Base-by-base conservation (phyloP, 2,329 filamentous ascomycete genomes). In the Blumeria hordei region DNA sequence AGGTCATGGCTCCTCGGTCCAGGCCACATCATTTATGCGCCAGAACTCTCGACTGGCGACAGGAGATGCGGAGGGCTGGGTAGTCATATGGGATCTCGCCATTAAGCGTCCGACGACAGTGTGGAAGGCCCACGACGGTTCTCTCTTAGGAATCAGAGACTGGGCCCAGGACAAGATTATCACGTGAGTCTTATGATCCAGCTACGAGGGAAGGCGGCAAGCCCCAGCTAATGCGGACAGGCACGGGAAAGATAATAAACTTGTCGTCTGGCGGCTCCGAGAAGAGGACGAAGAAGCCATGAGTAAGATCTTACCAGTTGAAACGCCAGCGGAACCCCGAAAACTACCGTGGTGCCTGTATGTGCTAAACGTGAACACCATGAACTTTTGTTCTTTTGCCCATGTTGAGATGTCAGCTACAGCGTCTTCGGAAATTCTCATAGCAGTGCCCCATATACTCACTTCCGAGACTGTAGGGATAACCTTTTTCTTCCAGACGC, bases 321-420 rank as follows among this genome's bases (percentile, higher is more conserved):
- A 93, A 58, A 68, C 70, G 50, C 70, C 65, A 1, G 67, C 66
- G 33, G 68, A 67, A 49, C 67, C 66, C 53, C 74, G 70, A 59
- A 76, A 74, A 16, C 74, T 81, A 62, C 92, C 92, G 34, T 94
- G 86, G 87, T 70, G 95, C n/a, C 67, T 94, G 21, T 78, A 94
- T 67, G 76, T 85, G 3, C 70, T 98, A 5, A 74, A 84, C 5
- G 87, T 96, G 45, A 95, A 95, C 64, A 87, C 90, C 1, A 77
- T 96, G 70, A 98, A 96, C 65, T 98, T 96, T 66, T 98, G 92
- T 65, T 76, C 83, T 1, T 94, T 94, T 66, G 74, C 83, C 1
- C 64, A 57, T 71, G 57, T 68, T 43, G 41, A 52, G 21, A 43
- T 54, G 6, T 39, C 6, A 33, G 43, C 54, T 36, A 49, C 41